Evolutionary conservation across 1,284 basidiomycete species (phyloP).

Genomic region (Malassezia restricta): DNA sequence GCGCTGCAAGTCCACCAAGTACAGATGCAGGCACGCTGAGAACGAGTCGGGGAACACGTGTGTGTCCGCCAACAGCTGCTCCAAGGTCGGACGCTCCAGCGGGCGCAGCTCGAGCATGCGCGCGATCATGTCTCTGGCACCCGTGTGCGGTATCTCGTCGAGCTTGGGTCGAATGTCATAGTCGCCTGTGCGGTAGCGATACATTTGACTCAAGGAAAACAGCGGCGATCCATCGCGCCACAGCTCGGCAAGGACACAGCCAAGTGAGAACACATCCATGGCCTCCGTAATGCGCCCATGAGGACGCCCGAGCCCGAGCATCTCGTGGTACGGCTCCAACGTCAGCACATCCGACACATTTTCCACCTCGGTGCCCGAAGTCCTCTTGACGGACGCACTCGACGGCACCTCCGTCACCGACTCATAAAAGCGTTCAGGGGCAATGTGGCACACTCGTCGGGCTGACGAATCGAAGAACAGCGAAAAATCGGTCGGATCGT

Average conservation of each 20-base stretch:
- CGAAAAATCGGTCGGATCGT: conserved; percentile 93
- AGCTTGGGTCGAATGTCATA: conserved; percentile 65
- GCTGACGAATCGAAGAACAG: conserved; percentile 96
- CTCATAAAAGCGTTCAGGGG: conserved; percentile 88
- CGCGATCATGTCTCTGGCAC: conserved; percentile 62
- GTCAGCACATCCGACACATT: conserved; percentile 4
- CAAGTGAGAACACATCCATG: conserved; percentile 95
- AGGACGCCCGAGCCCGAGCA: conserved; percentile 47
- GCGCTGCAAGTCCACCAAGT: conserved; percentile 62
- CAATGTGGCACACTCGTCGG: conserved; percentile 83
- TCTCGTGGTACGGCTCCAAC: conserved; percentile 21
- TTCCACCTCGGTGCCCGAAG: neutral
- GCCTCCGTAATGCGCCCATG: conserved; percentile 78
- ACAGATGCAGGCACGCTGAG: conserved; percentile 84
- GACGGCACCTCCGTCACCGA: conserved; percentile 56
- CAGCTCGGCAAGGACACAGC: conserved; percentile 90
- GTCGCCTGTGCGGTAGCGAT: conserved; percentile 82
- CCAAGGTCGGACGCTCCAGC: conserved; percentile 64
- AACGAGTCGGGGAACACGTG: conserved; percentile 83
- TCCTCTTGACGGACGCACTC: neutral
- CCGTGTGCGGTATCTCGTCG: conserved; percentile 63
- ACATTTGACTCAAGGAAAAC: conserved; percentile 87
- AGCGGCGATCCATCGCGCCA: conserved; percentile 87
- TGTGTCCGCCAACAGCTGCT: conserved; percentile 64
- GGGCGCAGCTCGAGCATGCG: conserved; percentile 82